Percentiles rank a stretch among this genome's conserved stretches.
These are phyloP conservation scores for Artemisia argyi DNA, from an alignment of 129 eudicot species.

Conservation along the genomic window DNA sequence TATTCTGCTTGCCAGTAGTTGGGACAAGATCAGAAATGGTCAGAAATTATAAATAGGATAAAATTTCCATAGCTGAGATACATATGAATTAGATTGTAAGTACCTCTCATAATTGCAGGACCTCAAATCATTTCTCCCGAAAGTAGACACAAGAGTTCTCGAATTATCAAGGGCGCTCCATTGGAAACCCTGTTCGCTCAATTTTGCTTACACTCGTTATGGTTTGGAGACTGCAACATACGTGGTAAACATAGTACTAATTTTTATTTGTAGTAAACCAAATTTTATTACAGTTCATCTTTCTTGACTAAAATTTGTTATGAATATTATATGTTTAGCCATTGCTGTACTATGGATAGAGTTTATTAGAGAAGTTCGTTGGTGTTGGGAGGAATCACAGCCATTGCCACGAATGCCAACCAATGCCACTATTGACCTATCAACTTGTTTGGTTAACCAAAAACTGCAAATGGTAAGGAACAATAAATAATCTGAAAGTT, in stretches of 20 bases:
- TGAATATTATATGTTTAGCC: conserved; percentile 48
- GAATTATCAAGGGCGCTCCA: conserved; percentile 87
- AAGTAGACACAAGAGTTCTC: conserved; percentile 71
- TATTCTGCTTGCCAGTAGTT: conserved; percentile 5
- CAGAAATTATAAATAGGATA: background rate
- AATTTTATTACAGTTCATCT: background rate
- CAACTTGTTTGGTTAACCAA: conserved; percentile 87
- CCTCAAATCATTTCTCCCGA: conserved; percentile 37
- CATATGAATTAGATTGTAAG: background rate
- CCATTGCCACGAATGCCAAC: conserved; percentile 80
- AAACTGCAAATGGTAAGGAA: conserved; percentile 85
- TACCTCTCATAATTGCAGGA: conserved; percentile 37
- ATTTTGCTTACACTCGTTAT: conserved; percentile 85
- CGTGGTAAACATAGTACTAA: conserved; percentile 55
- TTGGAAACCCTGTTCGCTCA: conserved; percentile 83
- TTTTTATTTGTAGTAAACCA: background rate
- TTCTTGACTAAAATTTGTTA: background rate
- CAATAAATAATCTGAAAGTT: too few relatives aligned
- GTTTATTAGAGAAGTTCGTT: conserved; percentile 93
- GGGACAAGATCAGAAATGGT: conserved; percentile 15
- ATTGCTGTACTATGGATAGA: conserved; percentile 98
- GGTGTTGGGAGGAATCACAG: conserved; percentile 98
- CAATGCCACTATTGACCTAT: conserved; percentile 61
- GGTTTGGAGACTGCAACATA: conserved; percentile 98
- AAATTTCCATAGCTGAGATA: background rate